These are phyloP conservation scores for Parathielavia appendiculata DNA, from an alignment of 495 filamentous ascomycete genomes.

Conservation along the genomic window DNA sequence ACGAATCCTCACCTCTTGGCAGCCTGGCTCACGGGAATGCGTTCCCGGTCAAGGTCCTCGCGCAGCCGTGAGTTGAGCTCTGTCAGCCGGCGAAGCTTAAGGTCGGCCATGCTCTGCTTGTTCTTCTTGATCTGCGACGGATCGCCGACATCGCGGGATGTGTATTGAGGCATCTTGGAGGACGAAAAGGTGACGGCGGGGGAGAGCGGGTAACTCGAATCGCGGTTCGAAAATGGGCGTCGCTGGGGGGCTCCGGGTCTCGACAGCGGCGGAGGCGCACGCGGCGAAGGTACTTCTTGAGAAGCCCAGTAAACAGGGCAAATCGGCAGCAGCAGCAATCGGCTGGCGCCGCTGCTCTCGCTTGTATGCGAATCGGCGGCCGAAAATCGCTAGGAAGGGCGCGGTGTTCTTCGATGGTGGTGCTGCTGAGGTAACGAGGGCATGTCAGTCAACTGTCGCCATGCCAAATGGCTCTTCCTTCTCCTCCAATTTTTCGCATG, in stretches of 20 bases:
- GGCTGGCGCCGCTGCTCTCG: slow-evolving; percentile 18
- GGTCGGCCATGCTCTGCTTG: slow-evolving; percentile 98
- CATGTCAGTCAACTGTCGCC: slow-evolving; percentile 26
- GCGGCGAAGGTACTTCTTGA: slow-evolving; percentile 8
- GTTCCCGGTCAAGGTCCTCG: slow-evolving; percentile 89
- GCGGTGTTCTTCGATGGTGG: slow-evolving; percentile 12
- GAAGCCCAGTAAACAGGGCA: not conserved
- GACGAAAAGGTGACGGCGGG: not conserved
- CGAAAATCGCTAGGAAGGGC: slow-evolving; percentile 18
- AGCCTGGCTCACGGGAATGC: slow-evolving; percentile 92
- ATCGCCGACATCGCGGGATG: slow-evolving; percentile 54
- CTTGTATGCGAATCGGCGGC: slow-evolving; percentile 15
- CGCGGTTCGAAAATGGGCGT: not conserved
- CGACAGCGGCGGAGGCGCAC: slow-evolving; percentile 7
- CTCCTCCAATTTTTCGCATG: slow-evolving; percentile 1
- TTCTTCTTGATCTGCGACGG: slow-evolving; percentile 79
- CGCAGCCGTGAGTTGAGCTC: slow-evolving; percentile 91
- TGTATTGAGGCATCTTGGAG: slow-evolving; percentile 50
- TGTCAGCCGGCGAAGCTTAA: slow-evolving; percentile 91
- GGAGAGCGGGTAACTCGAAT: not conserved
- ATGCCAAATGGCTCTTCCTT: not conserved
- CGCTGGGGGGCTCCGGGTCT: not conserved
- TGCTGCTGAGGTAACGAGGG: slow-evolving; percentile 22
- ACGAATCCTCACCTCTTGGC: slow-evolving; percentile 69
- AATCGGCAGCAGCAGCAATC: slow-evolving; percentile 11